A percentile compares a stretch with the other conserved stretches of the same genome.
Conservation (phyloP, 2,329 filamentous ascomycete genomes). For the Pestalotiopsis sp. region DNA sequence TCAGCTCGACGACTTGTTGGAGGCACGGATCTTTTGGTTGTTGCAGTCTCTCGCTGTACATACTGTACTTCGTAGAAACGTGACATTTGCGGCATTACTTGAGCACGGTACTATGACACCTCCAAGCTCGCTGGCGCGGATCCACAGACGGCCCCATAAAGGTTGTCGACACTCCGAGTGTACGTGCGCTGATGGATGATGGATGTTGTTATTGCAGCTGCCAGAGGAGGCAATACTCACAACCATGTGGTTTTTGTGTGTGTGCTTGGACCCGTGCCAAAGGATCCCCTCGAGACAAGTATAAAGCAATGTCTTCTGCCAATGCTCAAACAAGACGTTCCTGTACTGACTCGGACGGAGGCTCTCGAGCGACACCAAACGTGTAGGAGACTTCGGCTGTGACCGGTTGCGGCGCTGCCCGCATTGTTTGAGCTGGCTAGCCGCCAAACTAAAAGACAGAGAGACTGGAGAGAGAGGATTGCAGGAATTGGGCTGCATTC, state of each 20-base stretch:
- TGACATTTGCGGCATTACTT: not conserved
- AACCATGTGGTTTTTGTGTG: not conserved
- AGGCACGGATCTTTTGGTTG: no score
- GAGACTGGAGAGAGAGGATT: no score
- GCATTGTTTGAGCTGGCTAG: not conserved
- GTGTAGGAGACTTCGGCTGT: not conserved
- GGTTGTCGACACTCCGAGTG: not conserved
- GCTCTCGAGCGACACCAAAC: not conserved
- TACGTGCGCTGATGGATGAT: not conserved
- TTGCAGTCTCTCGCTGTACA: no score
- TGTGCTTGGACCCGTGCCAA: not conserved
- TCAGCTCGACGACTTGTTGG: not conserved
- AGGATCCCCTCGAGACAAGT: not conserved
- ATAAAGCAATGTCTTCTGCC: not conserved
- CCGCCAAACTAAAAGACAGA: not conserved
- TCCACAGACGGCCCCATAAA: not conserved
- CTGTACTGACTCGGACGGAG: not conserved
- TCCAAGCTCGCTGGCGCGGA: not conserved
- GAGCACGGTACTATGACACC: not conserved
- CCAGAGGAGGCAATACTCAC: not conserved
- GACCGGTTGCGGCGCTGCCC: conserved; percentile 2
- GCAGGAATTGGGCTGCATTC: not conserved
- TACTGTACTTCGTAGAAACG: not conserved
- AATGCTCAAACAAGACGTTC: not conserved
- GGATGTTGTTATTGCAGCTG: not conserved